Evolutionary conservation across 169 alveolate genomes (phyloP).

Genomic region (Cryptosporidium felis): DNA sequence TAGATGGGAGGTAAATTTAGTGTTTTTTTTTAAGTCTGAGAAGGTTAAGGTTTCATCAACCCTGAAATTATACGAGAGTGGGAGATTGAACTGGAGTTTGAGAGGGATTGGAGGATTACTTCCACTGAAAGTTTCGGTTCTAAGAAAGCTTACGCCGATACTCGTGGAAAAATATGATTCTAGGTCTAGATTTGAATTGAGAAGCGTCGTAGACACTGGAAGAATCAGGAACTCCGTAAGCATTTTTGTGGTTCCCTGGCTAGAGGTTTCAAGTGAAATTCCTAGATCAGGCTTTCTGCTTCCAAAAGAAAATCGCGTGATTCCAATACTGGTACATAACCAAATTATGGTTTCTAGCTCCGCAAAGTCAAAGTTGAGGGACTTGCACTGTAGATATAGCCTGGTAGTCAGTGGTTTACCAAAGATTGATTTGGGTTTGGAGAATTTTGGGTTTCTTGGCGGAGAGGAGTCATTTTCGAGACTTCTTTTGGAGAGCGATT

Average conservation of each 20-base stretch:
- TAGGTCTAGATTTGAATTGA: neutral
- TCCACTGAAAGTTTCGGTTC: too few species aligned
- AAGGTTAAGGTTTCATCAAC: neutral
- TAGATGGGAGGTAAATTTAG: constrained; percentile 1
- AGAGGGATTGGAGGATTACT: neutral
- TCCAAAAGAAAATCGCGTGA: constrained; percentile 35
- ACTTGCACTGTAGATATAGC: neutral
- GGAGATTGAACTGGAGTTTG: constrained; percentile 32
- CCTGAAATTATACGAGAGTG: constrained; percentile 16
- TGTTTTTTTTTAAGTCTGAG: neutral
- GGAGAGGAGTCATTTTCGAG: constrained; percentile 16
- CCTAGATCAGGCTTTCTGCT: constrained; percentile 48
- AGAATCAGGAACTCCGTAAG: neutral
- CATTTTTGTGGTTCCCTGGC: constrained; percentile 49
- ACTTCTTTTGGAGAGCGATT: constrained; percentile 13
- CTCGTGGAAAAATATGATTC: neutral
- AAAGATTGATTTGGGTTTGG: neutral
- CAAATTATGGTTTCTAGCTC: constrained; percentile 41
- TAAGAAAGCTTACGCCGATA: neutral
- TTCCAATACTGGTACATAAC: constrained; percentile 46
- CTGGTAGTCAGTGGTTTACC: constrained; percentile 29
- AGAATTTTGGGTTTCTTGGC: neutral
- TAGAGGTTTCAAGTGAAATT: constrained; percentile 37
- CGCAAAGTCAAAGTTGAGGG: neutral
- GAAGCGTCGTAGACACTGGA: neutral